phyloP scores from a whole-genome alignment of 148 eudicot genomes.

The Diospyros kaki region DNA sequence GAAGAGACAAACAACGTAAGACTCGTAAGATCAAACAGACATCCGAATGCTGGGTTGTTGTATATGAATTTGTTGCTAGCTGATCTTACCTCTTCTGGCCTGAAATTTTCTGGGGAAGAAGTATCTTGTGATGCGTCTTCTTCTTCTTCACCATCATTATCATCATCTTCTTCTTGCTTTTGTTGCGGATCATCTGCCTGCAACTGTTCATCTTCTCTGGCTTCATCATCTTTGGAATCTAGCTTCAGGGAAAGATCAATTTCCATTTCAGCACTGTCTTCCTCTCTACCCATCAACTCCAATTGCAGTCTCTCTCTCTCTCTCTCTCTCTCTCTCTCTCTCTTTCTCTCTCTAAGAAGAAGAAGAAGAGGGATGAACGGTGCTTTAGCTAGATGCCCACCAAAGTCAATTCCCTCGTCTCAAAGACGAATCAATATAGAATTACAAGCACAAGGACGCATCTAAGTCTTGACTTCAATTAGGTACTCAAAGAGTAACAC shows the following conservation, averaged over 20 bases:
- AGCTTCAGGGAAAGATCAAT: conserved; percentile 46
- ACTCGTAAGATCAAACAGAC: no score
- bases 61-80: not conserved
- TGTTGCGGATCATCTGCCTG: not conserved
- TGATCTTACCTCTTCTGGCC: conserved; percentile 23
- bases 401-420: conserved; percentile 51
- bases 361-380: no score
- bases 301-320: conserved; percentile 13
- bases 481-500: not conserved
- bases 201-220: conserved; percentile 12
- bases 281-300: conserved; percentile 24
- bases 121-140: conserved; percentile 6
- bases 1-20: no score
- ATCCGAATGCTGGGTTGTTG: no score
- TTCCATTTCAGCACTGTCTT: conserved; percentile 27
- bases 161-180: not conserved
- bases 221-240: conserved; percentile 24
- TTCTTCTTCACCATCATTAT: not conserved
- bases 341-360: not conserved
- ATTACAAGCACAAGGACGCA: conserved; percentile 26
- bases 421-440: conserved; percentile 22
- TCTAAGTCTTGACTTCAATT: conserved; percentile 39
- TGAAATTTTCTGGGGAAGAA: conserved; percentile 11
- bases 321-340: conserved; percentile 15
- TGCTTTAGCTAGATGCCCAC: conserved; percentile 14